Evolutionary conservation across 176 grass and related monocot genomes (phyloP), one percentile per base, ranked within the genome.

Genomic region (Oropetium thomaeum): DNA sequence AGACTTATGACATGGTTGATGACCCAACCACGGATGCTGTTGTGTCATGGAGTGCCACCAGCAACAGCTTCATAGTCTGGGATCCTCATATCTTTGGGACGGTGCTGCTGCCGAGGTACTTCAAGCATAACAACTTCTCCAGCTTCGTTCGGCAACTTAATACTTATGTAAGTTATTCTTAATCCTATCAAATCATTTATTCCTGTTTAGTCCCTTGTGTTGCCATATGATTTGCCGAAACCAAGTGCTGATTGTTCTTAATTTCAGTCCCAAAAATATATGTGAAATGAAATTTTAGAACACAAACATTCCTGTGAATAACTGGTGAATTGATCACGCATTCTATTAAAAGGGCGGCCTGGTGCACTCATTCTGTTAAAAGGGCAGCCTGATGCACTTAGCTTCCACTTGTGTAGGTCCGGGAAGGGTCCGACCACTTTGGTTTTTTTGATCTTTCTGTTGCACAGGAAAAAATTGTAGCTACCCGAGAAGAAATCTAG

Each of bases 91-190:
- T 87, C 1, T 84, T 98, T 70, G 81, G 88, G 0, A 94, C 68
- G 1, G 82, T 81, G 65, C 71, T 98, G 49, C 70, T 98, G 61
- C 95, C 89, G 19, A 87, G 74, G 57, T 90, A 90, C 73, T 98
- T 98, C 95, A 98, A 98, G 91, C 95, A 98, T 86, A 90, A 89
- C 70, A 98, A 98, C 82, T 98, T 94, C 91, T 98, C 95, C 47
- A 98, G 95, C 84, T 98, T 98, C 58, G 95, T 98, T 28, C 85
- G 95, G 49, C 95, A 94, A 86, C 88, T 98, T 48, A 98, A 98
- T 59, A 98, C 95, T 45, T 98, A 98, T 42, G 95, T 98, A 82
- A 98, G 89, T 77, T 57, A 1, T 82, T 15, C 27, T 4, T 26
- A 44, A n/a, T n/a, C 27, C 39, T 20, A 13, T 17, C 7, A 8